A percentile compares a stretch with the other conserved stretches of the same genome.
Conservation (phyloP, 306 rosid genomes). For the Ormosia semicastrata region DNA sequence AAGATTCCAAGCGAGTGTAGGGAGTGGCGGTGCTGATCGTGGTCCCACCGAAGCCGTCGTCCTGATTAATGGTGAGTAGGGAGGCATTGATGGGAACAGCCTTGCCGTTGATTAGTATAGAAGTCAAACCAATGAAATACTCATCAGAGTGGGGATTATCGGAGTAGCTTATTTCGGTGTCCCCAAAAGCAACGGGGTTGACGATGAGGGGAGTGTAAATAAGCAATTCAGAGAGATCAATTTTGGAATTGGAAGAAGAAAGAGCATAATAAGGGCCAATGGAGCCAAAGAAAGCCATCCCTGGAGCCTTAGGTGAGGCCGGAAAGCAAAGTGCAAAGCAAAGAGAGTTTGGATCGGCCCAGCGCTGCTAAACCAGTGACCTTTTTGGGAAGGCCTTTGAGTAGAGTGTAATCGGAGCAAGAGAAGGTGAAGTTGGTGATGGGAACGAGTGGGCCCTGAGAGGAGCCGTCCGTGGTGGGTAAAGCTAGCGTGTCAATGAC, state of each 20-base stretch:
- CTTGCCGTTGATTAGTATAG: background rate
- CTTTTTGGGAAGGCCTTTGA: background rate
- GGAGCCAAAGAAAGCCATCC: background rate
- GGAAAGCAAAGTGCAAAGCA: background rate
- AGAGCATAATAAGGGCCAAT: background rate
- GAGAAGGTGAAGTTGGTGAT: background rate
- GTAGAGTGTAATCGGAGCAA: too few relatives aligned
- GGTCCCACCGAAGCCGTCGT: background rate
- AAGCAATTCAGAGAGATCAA: background rate
- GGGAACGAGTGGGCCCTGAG: background rate
- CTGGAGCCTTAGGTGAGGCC: background rate
- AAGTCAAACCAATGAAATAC: background rate
- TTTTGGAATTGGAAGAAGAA: background rate
- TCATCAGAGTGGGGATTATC: background rate
- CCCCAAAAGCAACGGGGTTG: background rate
- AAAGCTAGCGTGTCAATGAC: background rate
- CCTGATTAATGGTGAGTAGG: background rate
- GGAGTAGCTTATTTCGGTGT: background rate
- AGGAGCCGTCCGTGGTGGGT: background rate
- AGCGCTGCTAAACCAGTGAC: background rate
- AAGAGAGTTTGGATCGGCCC: background rate
- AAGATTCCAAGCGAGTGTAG: too few relatives aligned
- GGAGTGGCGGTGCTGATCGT: background rate
- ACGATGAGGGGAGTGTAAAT: background rate
- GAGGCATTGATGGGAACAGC: background rate